Evolutionary conservation across 148 eudicot species (phyloP), one percentile per base, ranked within the genome.

Genomic region (Heliosperma pusillum): DNA sequence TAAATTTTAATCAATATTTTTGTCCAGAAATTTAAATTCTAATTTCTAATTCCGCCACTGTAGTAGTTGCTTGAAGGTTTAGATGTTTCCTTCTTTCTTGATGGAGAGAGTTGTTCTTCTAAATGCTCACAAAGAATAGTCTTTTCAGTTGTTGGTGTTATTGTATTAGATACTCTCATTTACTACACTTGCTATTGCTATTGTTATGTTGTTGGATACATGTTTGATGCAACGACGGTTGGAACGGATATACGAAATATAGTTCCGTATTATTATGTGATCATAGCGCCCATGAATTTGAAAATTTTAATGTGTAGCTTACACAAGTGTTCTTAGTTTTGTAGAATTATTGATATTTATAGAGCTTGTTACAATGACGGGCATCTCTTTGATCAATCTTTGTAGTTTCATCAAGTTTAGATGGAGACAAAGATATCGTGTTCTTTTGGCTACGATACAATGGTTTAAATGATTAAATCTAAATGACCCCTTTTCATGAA

Each of bases 391-490:
- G 36, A 24, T 3, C 22, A 21, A 60, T 3, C 7, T 15, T 40
- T 60, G 66, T 63, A 40, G 42, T 44, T 29, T n/a, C 11, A 21
- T 67, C 12, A 1, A 19, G 42, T 60, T 21, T 21, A 60, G 7
- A 60, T 60, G 27, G 64, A 22, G 25, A 22, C 11, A 1, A 26
- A 26, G 36, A 26, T 62, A 62, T 60, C 24, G 1, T 60, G 65
- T 20, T 47, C 12, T 60, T 20, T 8, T 8, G 5, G 27, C 64
- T 10, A 0, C 36, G 30, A 62, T 26, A 62, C 17, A 62, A 12
- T 13, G 19, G 66, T 10, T 62, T 64, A 66, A 61, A 36, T 66
- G 66, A 26, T 62, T 64, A 66, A 61, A 36, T 66, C 69, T 30
- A 19, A 19, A 66, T 66, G 11, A n/a, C 3, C 13, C 19, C 20